A percentile compares a stretch with the other conserved stretches of the same genome.
Conservation (phyloP, 2,329 filamentous ascomycete species). For the Colletotrichum chrysophilum region DNA sequence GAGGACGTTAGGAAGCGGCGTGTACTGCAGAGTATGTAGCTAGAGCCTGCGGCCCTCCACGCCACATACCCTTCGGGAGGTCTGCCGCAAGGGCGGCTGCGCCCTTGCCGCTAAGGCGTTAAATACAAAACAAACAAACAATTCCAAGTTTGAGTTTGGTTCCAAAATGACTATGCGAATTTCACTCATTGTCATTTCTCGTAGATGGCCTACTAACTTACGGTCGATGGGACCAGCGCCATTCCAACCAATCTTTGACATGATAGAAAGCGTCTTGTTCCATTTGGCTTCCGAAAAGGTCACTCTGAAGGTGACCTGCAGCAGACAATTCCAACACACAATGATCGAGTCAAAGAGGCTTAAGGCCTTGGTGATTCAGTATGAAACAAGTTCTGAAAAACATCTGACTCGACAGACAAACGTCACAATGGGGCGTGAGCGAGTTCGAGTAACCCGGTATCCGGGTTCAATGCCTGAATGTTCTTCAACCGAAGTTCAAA, state of each 20-base stretch:
- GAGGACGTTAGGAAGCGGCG: too few species aligned
- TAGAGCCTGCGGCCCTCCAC: too few species aligned
- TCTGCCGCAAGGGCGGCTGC: too few species aligned
- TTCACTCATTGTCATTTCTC: background rate
- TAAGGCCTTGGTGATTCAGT: background rate
- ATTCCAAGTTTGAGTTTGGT: too few species aligned
- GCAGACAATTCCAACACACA: background rate
- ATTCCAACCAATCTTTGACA: rapidly evolving
- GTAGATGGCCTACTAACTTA: rapidly evolving
- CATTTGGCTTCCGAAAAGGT: background rate
- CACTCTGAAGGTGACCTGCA: rapidly evolving
- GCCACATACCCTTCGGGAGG: too few species aligned
- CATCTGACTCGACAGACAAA: background rate
- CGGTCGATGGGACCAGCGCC: background rate
- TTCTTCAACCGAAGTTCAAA: background rate
- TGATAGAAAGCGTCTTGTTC: background rate
- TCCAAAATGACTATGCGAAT: background rate
- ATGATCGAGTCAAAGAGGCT: background rate
- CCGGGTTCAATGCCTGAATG: background rate
- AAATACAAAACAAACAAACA: too few species aligned
- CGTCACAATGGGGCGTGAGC: rapidly evolving
- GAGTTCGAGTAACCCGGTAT: background rate
- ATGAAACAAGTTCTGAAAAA: background rate
- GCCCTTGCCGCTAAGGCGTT: too few species aligned
- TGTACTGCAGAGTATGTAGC: too few species aligned